Conservation (phyloP, 106 monocot genomes). For the Triglochin maritima region DNA sequence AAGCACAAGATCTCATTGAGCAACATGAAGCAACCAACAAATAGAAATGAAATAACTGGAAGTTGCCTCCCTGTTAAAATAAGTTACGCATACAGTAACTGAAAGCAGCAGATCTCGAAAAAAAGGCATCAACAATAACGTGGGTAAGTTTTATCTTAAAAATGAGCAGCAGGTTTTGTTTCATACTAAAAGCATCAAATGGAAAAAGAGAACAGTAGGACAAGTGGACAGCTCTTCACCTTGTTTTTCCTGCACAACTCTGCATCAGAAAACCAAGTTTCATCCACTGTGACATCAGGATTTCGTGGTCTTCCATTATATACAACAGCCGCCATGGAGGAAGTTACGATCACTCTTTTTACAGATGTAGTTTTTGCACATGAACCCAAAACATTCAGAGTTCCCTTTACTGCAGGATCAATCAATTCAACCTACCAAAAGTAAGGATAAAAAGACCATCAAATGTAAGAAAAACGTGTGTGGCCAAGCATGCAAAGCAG, state of each 20-base stretch:
- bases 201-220: not conserved
- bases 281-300: slow-evolving; percentile 54
- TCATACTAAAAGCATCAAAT: not conserved
- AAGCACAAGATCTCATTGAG: too few relatives aligned
- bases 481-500: too few relatives aligned
- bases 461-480: too few relatives aligned
- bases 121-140: too few relatives aligned
- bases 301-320: slow-evolving; percentile 34
- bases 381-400: slow-evolving; percentile 48
- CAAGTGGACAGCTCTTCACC: slow-evolving; percentile 13
- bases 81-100: too few relatives aligned
- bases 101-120: too few relatives aligned
- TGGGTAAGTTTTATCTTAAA: too few relatives aligned
- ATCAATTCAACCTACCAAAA: slow-evolving; percentile 35
- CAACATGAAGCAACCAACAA: too few relatives aligned
- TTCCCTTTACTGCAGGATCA: slow-evolving; percentile 61
- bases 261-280: slow-evolving; percentile 56
- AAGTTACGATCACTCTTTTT: slow-evolving; percentile 50
- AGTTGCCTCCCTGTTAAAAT: too few relatives aligned
- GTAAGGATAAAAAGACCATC: too few relatives aligned
- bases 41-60: too few relatives aligned
- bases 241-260: slow-evolving; percentile 24
- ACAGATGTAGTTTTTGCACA: slow-evolving; percentile 37
- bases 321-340: slow-evolving; percentile 47
- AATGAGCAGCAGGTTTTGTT: too few relatives aligned